Percentiles rank a stretch among this genome's conserved stretches.
These are phyloP conservation scores for Clonostachys rosea DNA, from an alignment of 2,329 filamentous ascomycete genomes.

Conservation along the genomic window DNA sequence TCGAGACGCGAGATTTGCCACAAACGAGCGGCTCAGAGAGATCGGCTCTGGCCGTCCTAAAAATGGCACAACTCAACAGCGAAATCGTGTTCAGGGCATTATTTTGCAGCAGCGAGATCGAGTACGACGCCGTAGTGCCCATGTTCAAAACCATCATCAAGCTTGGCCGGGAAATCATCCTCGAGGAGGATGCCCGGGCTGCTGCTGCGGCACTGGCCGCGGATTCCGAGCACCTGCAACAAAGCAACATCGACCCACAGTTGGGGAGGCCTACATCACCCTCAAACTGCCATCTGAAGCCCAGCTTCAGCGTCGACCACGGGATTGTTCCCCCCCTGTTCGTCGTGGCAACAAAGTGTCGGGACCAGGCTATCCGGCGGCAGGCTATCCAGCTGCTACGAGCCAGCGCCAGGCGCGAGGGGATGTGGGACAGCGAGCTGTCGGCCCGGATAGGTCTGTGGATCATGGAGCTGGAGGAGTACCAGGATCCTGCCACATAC, in stretches of 20 bases:
- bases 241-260: conserved; percentile 3
- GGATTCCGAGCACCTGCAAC: conserved; percentile 25
- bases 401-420: conserved; percentile 57
- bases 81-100: conserved; percentile 55
- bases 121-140: conserved; percentile 49
- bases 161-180: conserved; percentile 53
- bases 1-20: conserved; percentile 41
- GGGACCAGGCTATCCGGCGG: conserved; percentile 49
- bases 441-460: conserved; percentile 49
- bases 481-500: conserved; percentile 5
- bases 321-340: conserved; percentile 63
- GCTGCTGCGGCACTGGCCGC: conserved; percentile 25
- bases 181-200: conserved; percentile 49
- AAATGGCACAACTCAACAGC: conserved; percentile 58
- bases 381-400: conserved; percentile 58
- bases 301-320: conserved; percentile 59
- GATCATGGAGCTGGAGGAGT: conserved; percentile 52
- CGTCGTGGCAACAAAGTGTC: conserved; percentile 62
- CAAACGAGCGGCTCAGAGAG: conserved; percentile 44
- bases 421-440: conserved; percentile 65
- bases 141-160: conserved; percentile 52
- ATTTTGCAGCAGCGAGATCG: conserved; percentile 52
- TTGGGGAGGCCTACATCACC: conserved; percentile 20
- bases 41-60: conserved; percentile 54
- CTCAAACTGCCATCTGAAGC: conserved; percentile 47